Evolutionary conservation across 1,139 yeast genomes (phyloP).

Genomic region (Kodamaea arcana): DNA sequence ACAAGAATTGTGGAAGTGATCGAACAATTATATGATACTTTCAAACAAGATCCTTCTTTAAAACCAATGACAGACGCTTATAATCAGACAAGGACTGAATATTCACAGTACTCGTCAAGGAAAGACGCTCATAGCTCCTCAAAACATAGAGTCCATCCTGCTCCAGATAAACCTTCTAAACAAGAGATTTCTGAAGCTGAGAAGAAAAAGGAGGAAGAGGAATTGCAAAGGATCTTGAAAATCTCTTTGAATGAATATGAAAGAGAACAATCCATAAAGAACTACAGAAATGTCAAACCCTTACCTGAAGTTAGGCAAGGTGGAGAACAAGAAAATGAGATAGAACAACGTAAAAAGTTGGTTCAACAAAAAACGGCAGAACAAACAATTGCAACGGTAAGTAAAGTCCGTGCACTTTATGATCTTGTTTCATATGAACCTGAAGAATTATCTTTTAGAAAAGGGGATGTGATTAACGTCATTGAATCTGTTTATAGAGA

Average conservation of each 20-base stretch:
- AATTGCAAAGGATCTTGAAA: constrained; percentile 71
- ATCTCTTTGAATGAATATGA: constrained; percentile 69
- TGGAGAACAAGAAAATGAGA: constrained; percentile 8
- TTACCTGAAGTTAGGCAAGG: constrained; percentile 20
- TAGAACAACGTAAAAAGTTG: constrained; percentile 2
- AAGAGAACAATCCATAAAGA: constrained; percentile 31
- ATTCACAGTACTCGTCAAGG: constrained; percentile 39
- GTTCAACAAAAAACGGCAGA: constrained; percentile 13
- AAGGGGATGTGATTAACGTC: constrained; percentile 78
- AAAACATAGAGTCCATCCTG: constrained; percentile 5
- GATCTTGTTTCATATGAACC: constrained; percentile 70
- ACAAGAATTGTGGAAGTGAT: constrained; percentile 62
- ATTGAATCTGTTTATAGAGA: constrained; percentile 86
- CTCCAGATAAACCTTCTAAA: constrained; percentile 63
- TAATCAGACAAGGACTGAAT: constrained; percentile 35
- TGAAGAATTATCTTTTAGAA: constrained; percentile 67
- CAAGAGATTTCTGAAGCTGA: constrained; percentile 46
- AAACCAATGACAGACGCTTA: constrained; percentile 65
- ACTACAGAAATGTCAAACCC: constrained; percentile 26
- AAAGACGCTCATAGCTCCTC: too few relatives aligned
- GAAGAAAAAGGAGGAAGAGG: constrained; percentile 67
- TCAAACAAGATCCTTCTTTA: constrained; percentile 70
- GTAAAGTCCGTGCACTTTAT: constrained; percentile 78
- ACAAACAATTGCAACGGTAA: constrained; percentile 47
- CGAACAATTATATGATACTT: constrained; percentile 55